phyloP scores from a whole-genome alignment of 2,329 filamentous ascomycete genomes.

The Diaporthe citriasiana region DNA sequence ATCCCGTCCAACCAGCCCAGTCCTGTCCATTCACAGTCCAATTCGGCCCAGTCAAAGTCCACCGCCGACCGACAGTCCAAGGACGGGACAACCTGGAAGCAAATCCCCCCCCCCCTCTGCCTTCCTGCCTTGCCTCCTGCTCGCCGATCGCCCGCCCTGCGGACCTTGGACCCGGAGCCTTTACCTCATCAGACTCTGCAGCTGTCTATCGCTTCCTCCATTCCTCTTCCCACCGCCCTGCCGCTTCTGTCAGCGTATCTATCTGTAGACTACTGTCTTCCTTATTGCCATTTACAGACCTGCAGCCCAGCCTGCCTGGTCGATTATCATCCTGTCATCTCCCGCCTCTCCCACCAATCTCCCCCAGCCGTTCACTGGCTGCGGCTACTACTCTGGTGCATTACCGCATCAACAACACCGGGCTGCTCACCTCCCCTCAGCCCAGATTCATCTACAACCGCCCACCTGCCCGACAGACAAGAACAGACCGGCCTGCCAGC shows the following conservation, averaged over 20 bases:
- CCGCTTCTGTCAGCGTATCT: conserved; percentile 29
- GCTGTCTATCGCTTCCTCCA: conserved; percentile 27
- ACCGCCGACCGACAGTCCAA: conserved; percentile 6
- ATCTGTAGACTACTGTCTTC: conserved; percentile 7
- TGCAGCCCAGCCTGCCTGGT: conserved; percentile 35
- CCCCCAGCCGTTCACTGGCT: conserved; percentile 19
- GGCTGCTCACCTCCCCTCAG: conserved; percentile 6
- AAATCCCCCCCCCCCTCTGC: conserved; percentile 10
- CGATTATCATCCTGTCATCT: background rate
- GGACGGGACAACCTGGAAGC: conserved; percentile 6
- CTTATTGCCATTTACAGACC: conserved; percentile 15
- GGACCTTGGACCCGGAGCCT: conserved; percentile 10
- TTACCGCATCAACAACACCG: conserved; percentile 29
- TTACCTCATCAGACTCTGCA: conserved; percentile 36
- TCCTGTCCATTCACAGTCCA: conserved; percentile 19
- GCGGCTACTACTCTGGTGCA: conserved; percentile 33
- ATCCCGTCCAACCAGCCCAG: conserved; percentile 8
- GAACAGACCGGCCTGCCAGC: background rate
- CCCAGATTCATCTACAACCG: background rate
- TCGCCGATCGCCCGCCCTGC: conserved; percentile 18
- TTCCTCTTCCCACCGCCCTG: conserved; percentile 17
- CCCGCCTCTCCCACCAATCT: conserved; percentile 22
- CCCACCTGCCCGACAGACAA: background rate
- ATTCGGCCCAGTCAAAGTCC: conserved; percentile 27
- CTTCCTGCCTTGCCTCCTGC: conserved; percentile 10